Base-by-base conservation (phyloP, 805 yeast genomes). In the Cyberlindnera meyerae region DNA sequence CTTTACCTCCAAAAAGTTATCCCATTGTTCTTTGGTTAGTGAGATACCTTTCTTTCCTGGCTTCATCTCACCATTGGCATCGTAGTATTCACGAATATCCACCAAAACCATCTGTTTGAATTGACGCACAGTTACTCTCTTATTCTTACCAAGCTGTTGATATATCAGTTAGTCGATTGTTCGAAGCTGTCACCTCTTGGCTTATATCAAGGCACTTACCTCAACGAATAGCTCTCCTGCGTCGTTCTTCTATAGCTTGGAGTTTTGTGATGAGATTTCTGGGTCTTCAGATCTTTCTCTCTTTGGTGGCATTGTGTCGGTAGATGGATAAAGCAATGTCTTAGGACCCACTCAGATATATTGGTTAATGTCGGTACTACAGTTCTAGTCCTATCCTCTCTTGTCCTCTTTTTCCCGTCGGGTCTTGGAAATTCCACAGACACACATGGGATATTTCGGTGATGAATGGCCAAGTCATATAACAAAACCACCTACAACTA, bases 21-120 rank as follows among this genome's bases (percentile, higher is more conserved):
- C 54, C 79, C 85, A 81, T 16, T 68, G 67, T 4, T 70, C 82
- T 44, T 65, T 71, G 1, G 80, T 74, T 18, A 79, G 55, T 2
- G 84, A 66, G 15, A 79, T 75, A 0, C 85, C 84, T 60, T 89
- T 89, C 53, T 77, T 81, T 1, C 95, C 95, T 0, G 97, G 97
- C 42, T 70, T 70, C 63, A 71, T 67, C 42, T 77, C 80, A 6
- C 81, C 81, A 8, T 65, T 62, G n/a, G 67, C 75, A 35, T 67
- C 68, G 58, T 86, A 89, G 62, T 68, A 87, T 56, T 89, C 96
- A 40, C 97, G 72, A 36, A 89, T 83, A 51, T 89, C 96, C 11
- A 90, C 76, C 46, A 88, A 62, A 24, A 73, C 73, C 38, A 65
- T 63, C 34, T 79, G 78, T 37, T 82, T 79, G 66, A 77, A 89